These are phyloP conservation scores for Akanthomyces lecanii DNA, from an alignment of 2,329 filamentous ascomycete genomes.

Conservation along the genomic window DNA sequence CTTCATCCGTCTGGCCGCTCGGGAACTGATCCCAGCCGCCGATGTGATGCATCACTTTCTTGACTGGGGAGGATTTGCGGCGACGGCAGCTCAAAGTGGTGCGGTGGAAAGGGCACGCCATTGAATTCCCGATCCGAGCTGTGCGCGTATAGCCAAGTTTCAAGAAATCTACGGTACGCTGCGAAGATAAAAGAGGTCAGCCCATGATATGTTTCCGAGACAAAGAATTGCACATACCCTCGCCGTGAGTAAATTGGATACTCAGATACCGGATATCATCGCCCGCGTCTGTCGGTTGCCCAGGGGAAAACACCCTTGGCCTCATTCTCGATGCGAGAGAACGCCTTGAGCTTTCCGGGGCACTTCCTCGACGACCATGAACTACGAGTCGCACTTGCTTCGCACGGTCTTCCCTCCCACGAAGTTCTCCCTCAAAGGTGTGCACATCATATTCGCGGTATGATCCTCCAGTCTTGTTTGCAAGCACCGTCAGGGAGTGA, in stretches of 20 bases:
- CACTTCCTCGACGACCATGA: conserved; percentile 38
- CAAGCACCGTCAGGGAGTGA: conserved; percentile 45
- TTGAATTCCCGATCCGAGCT: conserved; percentile 43
- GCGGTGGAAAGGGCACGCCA: conserved; percentile 41
- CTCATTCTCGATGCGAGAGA: conserved; percentile 42
- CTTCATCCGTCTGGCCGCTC: conserved; percentile 25
- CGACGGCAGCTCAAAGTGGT: conserved; percentile 44
- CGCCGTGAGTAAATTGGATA: conserved; percentile 45
- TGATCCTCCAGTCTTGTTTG: conserved; percentile 42
- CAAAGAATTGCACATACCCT: conserved; percentile 35
- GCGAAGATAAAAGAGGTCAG: conserved; percentile 1
- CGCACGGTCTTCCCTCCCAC: conserved; percentile 42
- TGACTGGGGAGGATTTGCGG: conserved; percentile 39
- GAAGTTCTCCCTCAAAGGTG: conserved; percentile 44
- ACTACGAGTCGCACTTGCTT: conserved; percentile 43
- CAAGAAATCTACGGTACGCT: conserved; percentile 45
- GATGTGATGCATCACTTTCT: conserved; percentile 24
- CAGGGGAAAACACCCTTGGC: conserved; percentile 33
- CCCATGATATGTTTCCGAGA: not conserved
- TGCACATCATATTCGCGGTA: conserved; percentile 47
- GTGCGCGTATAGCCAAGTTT: conserved; percentile 44
- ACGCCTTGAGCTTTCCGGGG: conserved; percentile 33
- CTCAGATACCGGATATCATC: conserved; percentile 45
- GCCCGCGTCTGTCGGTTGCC: conserved; percentile 22
- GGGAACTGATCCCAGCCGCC: conserved; percentile 28